phyloP scores from a whole-genome alignment of 2,329 filamentous ascomycete species.

The Aspergillus quadrilineatus region DNA sequence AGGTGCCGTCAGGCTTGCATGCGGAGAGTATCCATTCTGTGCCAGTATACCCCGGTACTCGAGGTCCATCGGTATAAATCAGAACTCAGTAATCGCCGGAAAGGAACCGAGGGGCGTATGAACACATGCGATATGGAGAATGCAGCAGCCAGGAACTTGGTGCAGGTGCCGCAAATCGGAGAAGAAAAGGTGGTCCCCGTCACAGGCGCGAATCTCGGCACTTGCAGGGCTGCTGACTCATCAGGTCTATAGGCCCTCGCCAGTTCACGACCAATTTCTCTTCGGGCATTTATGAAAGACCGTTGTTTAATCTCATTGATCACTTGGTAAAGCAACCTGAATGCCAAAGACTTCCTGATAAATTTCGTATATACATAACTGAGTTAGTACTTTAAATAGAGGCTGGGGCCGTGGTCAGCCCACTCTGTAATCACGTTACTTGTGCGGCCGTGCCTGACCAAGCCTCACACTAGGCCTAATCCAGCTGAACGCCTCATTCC shows the following conservation, averaged over 20 bases:
- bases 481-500: constrained; percentile 2
- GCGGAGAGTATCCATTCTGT: constrained; percentile 33
- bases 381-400: too few relatives aligned
- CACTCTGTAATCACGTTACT: too few relatives aligned
- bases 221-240: constrained; percentile 16
- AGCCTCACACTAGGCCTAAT: constrained; percentile 11
- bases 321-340: too few relatives aligned
- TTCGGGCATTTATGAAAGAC: too few relatives aligned
- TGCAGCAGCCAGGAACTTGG: constrained; percentile 24
- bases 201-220: constrained; percentile 30
- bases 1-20: constrained; percentile 29
- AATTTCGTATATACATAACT: too few relatives aligned
- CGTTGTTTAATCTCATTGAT: too few relatives aligned
- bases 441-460: background rate
- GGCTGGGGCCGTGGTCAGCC: too few relatives aligned
- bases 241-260: background rate
- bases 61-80: constrained; percentile 37
- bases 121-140: constrained; percentile 24
- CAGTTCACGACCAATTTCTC: too few relatives aligned
- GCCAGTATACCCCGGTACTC: constrained; percentile 36
- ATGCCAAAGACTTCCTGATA: too few relatives aligned
- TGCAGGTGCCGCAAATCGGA: constrained; percentile 41
- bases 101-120: constrained; percentile 28
- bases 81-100: constrained; percentile 25
- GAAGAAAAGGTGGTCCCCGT: constrained; percentile 27